A percentile compares a stretch with the other conserved stretches of the same genome.
Evolutionary conservation across 2,329 filamentous ascomycete species (phyloP).

Genomic region (Ophiostoma angusticollis): DNA sequence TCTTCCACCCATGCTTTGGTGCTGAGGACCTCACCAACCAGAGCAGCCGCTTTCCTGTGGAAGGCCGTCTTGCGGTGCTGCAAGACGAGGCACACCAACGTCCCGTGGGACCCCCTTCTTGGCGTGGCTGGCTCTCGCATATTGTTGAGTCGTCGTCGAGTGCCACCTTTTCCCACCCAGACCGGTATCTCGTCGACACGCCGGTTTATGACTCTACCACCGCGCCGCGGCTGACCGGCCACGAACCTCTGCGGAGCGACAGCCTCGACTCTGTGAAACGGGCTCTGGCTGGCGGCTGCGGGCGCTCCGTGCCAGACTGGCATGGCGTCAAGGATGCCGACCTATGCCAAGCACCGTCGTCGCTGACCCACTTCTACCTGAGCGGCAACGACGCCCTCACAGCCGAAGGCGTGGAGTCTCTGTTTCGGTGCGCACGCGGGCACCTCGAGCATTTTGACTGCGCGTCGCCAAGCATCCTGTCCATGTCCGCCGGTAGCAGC

Average conservation of each 20-base stretch:
- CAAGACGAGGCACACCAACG: slow-evolving; percentile 7
- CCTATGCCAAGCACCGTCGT: slow-evolving; percentile 18
- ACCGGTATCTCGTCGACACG: slow-evolving; percentile 35
- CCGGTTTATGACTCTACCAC: slow-evolving; percentile 27
- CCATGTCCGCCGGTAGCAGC: too few species aligned
- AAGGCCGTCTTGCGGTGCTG: slow-evolving; percentile 29
- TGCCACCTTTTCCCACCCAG: slow-evolving; percentile 29
- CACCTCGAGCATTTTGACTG: slow-evolving; percentile 41
- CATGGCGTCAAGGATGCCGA: slow-evolving; percentile 14
- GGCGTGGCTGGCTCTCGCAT: slow-evolving; percentile 30
- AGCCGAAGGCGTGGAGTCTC: slow-evolving; percentile 25
- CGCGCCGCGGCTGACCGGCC: slow-evolving; percentile 25
- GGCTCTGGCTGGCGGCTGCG: slow-evolving; percentile 17
- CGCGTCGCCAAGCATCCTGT: slow-evolving; percentile 26
- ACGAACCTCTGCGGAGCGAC: slow-evolving; percentile 20
- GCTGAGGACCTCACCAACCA: slow-evolving; percentile 17
- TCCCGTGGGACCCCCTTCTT: slow-evolving; percentile 21
- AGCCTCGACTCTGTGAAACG: slow-evolving; percentile 21
- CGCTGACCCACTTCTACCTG: slow-evolving; percentile 42
- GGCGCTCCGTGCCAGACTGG: slow-evolving; percentile 9
- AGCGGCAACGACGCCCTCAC: slow-evolving; percentile 35
- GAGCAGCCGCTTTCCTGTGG: slow-evolving; percentile 23
- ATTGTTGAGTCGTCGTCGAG: slow-evolving; percentile 37
- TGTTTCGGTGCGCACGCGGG: slow-evolving; percentile 31
- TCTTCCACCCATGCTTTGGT: slow-evolving; percentile 19